These are phyloP conservation scores for Pseudoturritis turrita DNA, from an alignment of 345 rosid species.

Conservation along the genomic window DNA sequence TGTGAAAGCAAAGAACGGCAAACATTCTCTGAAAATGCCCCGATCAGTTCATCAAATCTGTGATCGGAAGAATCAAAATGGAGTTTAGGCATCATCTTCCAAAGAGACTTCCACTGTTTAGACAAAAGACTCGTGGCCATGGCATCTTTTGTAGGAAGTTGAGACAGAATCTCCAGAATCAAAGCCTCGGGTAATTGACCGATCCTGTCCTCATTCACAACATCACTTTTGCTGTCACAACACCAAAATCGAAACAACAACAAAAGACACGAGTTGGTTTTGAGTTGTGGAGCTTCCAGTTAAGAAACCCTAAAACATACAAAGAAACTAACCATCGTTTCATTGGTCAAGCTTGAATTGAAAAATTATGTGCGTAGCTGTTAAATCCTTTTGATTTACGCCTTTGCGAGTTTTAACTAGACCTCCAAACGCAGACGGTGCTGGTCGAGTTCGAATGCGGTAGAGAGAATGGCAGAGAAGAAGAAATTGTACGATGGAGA, in stretches of 20 bases:
- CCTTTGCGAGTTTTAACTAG: too few relatives aligned
- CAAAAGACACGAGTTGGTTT: too few relatives aligned
- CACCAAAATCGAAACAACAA: too few relatives aligned
- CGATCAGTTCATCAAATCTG: not conserved
- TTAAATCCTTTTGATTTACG: too few relatives aligned
- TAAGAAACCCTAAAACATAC: not conserved
- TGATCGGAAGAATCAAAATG: not conserved
- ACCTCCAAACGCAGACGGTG: too few relatives aligned
- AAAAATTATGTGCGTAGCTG: too few relatives aligned
- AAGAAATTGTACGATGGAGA: too few relatives aligned
- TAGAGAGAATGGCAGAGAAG: too few relatives aligned
- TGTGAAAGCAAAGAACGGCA: not conserved
- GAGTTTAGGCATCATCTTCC: not conserved
- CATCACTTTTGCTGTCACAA: too few relatives aligned
- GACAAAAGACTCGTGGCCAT: conserved; percentile 7
- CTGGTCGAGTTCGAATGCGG: too few relatives aligned
- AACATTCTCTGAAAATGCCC: not conserved
- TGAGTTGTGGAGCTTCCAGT: too few relatives aligned
- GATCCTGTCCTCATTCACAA: not conserved
- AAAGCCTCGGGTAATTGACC: not conserved
- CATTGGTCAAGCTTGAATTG: not conserved
- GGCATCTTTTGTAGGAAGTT: not conserved
- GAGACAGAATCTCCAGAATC: not conserved
- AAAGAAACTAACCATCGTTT: not conserved
- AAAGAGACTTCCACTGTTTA: not conserved